Evolutionary conservation across 73 alveolate species (phyloP).

Genomic region (Blepharisma japonicum): DNA sequence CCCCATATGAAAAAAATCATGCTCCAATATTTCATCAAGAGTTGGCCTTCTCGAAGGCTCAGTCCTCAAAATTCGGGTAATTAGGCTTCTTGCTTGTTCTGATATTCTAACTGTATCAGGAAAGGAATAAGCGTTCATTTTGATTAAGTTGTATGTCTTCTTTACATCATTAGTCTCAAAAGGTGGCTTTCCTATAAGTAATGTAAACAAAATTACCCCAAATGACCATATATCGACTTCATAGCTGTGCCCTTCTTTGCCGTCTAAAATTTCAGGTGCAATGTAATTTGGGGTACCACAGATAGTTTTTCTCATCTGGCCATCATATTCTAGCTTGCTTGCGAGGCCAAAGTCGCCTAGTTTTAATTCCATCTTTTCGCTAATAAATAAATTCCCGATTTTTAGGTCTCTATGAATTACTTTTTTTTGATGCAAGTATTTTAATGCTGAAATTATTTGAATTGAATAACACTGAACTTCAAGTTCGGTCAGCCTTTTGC

Average conservation of each 20-base stretch:
- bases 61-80: conserved; percentile 56
- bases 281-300: conserved; percentile 90
- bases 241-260: conserved; percentile 79
- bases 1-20: conserved; percentile 54
- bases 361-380: conserved; percentile 71
- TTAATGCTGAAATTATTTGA: conserved; percentile 58
- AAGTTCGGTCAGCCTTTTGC: conserved; percentile 54
- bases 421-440: conserved; percentile 58
- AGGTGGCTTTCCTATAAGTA: conserved; percentile 86
- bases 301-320: conserved; percentile 74
- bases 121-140: conserved; percentile 59
- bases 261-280: conserved; percentile 88
- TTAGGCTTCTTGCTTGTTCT: conserved; percentile 57
- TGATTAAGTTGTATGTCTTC: conserved; percentile 70
- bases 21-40: conserved; percentile 54
- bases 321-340: conserved; percentile 71
- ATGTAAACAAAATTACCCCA: conserved; percentile 79
- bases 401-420: conserved; percentile 77
- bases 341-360: conserved; percentile 86
- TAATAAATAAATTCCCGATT: conserved; percentile 73
- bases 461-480: conserved; percentile 55
- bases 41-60: conserved; percentile 70
- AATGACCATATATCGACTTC: conserved; percentile 89
- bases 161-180: conserved; percentile 83
- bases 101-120: conserved; percentile 73